Base-by-base conservation (phyloP, 257 asterid species). In the Ajuga chamaepitys region DNA sequence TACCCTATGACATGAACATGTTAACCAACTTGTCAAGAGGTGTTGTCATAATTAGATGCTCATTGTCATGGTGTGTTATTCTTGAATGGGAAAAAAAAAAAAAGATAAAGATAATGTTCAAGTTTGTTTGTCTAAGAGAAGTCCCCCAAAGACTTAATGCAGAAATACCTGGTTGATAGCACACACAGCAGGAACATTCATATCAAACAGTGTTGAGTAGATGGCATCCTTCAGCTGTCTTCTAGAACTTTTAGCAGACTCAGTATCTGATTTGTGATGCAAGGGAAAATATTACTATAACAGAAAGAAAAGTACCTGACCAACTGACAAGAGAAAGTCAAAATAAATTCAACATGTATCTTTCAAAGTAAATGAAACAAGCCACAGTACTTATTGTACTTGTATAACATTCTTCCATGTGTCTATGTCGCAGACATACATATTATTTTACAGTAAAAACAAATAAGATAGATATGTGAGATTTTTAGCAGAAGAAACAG, bases 131-230 rank as follows among this genome's bases (percentile, higher is more conserved):
- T 47, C 22, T 64, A 68, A 58, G 34, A 73, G 38, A 50, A 18
- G 47, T 45, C 26, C 60, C 24, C 16, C 46, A 21, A 25, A 32
- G 28, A 58, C 12, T 34, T 60, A 64, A 42, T 22, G 71, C 67
- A 67, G 62, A 30, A 51, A 10, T 75, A 89, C 99, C 99, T 94
- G 99, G 83, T 81, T 82, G 80, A 94, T 81, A 72, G 97, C 95
- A 83, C 97, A 94, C 41, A 94, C 93, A 68, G 96, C 95, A 68
- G 97, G 99, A 74, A 88, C 95, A 73, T 94, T 78, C 96, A 94
- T 79, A 75, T 94, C 95, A 76, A 94, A 94, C 58, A 94, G 80
- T 54, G 97, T 81, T 13, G 92, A 46, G 78, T 83, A 82, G 62
- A 94, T 86, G 62, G 90, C 86, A 59, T 90, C 91, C 72, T 76